Conservation (phyloP, 345 rosid genomes). For the Eucalyptus curtisii region DNA sequence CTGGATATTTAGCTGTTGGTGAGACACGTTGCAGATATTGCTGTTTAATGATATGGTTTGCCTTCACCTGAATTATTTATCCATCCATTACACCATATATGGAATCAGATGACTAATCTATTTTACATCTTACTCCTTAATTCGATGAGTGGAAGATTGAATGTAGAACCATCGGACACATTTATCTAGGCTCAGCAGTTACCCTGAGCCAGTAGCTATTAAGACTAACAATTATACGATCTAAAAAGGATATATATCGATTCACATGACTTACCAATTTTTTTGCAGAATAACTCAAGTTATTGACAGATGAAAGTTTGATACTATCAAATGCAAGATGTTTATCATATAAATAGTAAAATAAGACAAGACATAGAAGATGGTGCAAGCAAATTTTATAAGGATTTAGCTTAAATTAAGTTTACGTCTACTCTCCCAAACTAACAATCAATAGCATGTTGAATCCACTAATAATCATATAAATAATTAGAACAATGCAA, state of each 20-base stretch:
- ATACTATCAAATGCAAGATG: too few species aligned
- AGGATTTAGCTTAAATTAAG: fast-evolving
- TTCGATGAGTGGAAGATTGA: not conserved
- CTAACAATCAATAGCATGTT: too few species aligned
- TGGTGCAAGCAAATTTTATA: too few species aligned
- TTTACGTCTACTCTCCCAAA: too few species aligned
- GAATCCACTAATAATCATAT: fast-evolving
- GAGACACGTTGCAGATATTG: not conserved
- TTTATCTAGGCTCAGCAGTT: not conserved
- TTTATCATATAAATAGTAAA: too few species aligned
- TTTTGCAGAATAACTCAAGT: too few species aligned
- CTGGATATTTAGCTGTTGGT: not conserved
- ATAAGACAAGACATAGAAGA: too few species aligned
- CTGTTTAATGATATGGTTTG: not conserved
- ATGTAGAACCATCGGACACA: not conserved
- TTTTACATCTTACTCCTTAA: not conserved
- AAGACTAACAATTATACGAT: not conserved
- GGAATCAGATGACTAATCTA: not conserved
- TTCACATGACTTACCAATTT: not conserved
- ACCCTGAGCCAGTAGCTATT: fast-evolving
- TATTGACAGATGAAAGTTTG: too few species aligned
- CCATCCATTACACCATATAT: not conserved
- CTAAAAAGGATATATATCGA: too few species aligned
- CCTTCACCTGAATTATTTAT: not conserved
- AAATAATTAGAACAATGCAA: too few species aligned